Evolutionary conservation across 768 basidiomycete species (phyloP), one percentile per base, ranked within the genome.

Genomic region (Harrya chromipes): DNA sequence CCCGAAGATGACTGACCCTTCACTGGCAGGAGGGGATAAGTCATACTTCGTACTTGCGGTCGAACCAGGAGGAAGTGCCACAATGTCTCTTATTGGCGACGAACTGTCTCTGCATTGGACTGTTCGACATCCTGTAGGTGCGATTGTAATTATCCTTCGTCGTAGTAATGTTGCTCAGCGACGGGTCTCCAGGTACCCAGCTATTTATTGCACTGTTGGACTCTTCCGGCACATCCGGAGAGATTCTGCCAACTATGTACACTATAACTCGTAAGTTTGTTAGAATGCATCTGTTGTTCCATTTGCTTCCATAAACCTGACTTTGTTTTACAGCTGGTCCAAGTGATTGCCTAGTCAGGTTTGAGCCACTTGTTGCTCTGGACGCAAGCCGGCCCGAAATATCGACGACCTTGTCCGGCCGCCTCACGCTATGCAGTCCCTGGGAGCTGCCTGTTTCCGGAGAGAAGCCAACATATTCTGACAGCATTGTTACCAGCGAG

Each of bases 161-260:
- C 24, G 2, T 21, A 43, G 12, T 0, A 41, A 46, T 21, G 27
- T 33, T 36, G 34, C 38, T 49, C 29, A 42, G 31, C 6, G 19
- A 31, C 3, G 35, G 26, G 43, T 36, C 35, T 33, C 23, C 43
- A 82, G 81, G 72, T 17, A 66, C 75, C 7, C 60, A 63, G 26
- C 54, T 81, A n/a, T 47, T 78, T 23, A 57, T 81, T 16, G 69
- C 64, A 19, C 69, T 80, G 17, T 66, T 76, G 10, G 77, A 81
- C 58, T 64, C 76, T 6, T 62, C 65, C 13, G 74, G 74, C 4
- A 71, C 62, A 38, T 69, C 73, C 1, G 75, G 74, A 0, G 79
- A 77, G 7, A 61, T 76, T 26, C 59, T 71, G 6, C 62, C 69
- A 1, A 36, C 49, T 7, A 34, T 73, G 35, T 72, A 67, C 48